Conservation (phyloP, 768 basidiomycete genomes). For the Pulveroboletus ravenelii region DNA sequence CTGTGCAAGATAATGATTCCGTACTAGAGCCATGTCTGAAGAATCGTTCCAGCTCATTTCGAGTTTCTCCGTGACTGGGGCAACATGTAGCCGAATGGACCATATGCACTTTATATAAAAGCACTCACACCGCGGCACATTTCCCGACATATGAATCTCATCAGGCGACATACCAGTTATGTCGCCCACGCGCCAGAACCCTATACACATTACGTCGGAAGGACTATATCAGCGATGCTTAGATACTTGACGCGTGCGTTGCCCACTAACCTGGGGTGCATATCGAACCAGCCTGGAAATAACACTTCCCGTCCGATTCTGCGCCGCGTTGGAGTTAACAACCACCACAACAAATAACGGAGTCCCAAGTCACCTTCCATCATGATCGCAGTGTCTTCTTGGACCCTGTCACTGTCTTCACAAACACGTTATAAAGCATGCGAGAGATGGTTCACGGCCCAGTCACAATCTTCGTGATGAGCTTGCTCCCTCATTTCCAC, state of each 20-base stretch:
- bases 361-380: conserved; percentile 46
- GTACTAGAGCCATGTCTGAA: conserved; percentile 56
- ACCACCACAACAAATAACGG: conserved; percentile 12
- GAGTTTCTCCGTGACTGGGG: conserved; percentile 54
- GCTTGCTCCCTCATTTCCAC: conserved; percentile 42
- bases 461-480: conserved; percentile 49
- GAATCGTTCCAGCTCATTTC: too few relatives aligned
- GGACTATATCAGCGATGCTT: neutral
- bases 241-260: neutral
- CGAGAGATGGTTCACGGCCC: conserved; percentile 46
- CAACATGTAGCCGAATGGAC: conserved; percentile 4
- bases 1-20: conserved; percentile 63
- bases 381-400: conserved; percentile 58
- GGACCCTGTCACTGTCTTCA: conserved; percentile 35
- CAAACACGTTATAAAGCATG: neutral
- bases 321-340: conserved; percentile 19
- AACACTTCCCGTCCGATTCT: conserved; percentile 66
- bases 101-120: neutral
- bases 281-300: conserved; percentile 72
- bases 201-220: conserved; percentile 32
- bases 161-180: conserved; percentile 71
- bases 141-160: conserved; percentile 65
- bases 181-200: conserved; percentile 73
- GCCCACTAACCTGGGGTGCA: conserved; percentile 50
- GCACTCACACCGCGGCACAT: conserved; percentile 66